Evolutionary conservation across 305 asterid species (phyloP).

Genomic region (Solanum hybrid): DNA sequence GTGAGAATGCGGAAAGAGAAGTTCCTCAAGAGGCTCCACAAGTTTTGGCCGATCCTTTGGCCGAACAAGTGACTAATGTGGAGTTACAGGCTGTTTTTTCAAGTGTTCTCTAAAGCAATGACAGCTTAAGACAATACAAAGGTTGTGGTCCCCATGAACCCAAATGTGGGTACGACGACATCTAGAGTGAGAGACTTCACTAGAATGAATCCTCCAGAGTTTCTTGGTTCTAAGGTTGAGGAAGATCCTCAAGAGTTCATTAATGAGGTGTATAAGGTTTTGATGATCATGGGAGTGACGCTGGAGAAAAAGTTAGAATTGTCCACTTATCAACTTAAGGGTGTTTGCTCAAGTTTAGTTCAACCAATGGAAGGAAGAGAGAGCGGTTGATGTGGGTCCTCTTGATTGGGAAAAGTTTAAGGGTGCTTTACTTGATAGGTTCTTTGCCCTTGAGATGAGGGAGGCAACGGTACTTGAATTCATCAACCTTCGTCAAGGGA

Average conservation of each 20-base stretch:
- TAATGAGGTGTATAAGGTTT: not conserved
- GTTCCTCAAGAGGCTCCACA: not conserved
- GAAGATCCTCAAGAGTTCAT: not conserved
- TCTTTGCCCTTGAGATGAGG: not conserved
- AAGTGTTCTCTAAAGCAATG: not conserved
- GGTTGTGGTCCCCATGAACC: not conserved
- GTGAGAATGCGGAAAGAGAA: not conserved
- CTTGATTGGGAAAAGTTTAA: not conserved
- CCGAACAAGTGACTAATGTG: not conserved
- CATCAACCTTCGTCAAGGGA: not conserved
- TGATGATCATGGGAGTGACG: not conserved
- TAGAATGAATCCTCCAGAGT: not conserved
- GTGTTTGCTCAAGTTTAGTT: not conserved
- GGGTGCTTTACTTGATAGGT: not conserved
- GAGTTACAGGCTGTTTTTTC: not conserved
- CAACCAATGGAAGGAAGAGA: not conserved
- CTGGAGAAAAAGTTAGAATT: not conserved
- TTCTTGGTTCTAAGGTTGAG: not conserved
- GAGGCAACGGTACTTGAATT: not conserved
- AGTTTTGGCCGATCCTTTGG: not conserved
- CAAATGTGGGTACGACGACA: not conserved
- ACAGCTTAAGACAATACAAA: too few species aligned
- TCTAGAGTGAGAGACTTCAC: not conserved
- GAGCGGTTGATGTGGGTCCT: not conserved
- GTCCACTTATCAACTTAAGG: not conserved